phyloP scores from a whole-genome alignment of 805 yeast genomes.

The Metschnikowia picachoensis region DNA sequence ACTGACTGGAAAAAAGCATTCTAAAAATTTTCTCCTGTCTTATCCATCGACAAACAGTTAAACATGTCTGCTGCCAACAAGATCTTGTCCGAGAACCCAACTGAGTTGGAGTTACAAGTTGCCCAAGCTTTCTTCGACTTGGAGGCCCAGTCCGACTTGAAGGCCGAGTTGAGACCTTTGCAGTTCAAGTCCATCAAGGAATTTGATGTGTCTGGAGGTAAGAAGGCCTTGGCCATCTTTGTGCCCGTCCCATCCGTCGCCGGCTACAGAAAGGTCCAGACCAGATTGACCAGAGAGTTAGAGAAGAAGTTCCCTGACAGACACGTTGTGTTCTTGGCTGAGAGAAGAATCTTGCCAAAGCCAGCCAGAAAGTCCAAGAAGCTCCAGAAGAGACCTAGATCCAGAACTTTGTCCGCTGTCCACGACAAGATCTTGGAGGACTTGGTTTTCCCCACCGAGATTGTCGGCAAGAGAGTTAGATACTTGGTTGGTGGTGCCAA shows the following conservation, averaged over 20 bases:
- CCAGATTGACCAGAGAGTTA: constrained; percentile 96
- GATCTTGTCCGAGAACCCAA: constrained; percentile 91
- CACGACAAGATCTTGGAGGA: constrained; percentile 99
- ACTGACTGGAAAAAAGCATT: constrained; percentile 9
- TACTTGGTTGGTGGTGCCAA: constrained; percentile 98
- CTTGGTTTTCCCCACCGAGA: constrained; percentile 99
- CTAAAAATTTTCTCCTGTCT: constrained; percentile 14
- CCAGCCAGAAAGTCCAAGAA: constrained; percentile 95
- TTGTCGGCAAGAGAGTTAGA: constrained; percentile 98
- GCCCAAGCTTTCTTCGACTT: constrained; percentile 98
- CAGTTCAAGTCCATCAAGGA: constrained; percentile 98
- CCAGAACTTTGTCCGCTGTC: constrained; percentile 98
- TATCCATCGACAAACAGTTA: constrained; percentile 16
- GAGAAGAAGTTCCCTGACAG: constrained; percentile 99
- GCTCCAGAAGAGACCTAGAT: constrained; percentile 98
- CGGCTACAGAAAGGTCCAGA: constrained; percentile 96
- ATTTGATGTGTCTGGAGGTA: constrained; percentile 96
- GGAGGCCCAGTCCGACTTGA: constrained; percentile 94
- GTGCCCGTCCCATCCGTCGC: constrained; percentile 94
- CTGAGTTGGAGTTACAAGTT: constrained; percentile 98
- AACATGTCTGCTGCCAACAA: constrained; percentile 96
- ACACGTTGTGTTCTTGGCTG: constrained; percentile 98
- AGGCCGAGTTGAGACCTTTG: constrained; percentile 96
- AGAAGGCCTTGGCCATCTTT: constrained; percentile 96
- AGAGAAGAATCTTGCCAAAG: constrained; percentile 99